Evolutionary conservation across 306 rosid genomes (phyloP), one percentile per base, ranked within the genome.

Genomic region (Casuarina equisetifolia): DNA sequence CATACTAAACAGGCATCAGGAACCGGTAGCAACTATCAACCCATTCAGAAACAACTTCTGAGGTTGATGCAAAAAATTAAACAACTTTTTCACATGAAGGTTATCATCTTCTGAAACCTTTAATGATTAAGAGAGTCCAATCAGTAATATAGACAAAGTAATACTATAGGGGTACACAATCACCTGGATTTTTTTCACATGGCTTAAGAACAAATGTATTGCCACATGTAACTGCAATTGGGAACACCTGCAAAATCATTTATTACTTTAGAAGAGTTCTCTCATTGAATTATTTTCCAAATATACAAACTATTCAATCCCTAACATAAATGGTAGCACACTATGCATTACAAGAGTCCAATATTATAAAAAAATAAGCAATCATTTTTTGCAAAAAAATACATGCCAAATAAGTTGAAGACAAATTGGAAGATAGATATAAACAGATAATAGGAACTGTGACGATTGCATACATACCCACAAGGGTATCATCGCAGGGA

Each of bases 161-260:
- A 71, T 10, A 78, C 76, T 19, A 19, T 54, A 81, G 52, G 42
- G 16, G 74, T 59, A 78, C 52, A 49, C 16, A 67, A 57, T 49
- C 73, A 91, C 97, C 92, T 57, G 93, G 91, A 85, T 89, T 79
- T 19, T 79, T 86, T 82, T 89, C 93, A 75, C 87, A 91, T 81
- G 97, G 86, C 84, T 91, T 91, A 48, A 91, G 89, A 71, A 91
- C 80, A 85, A 86, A 91, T 70, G 97, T 89, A 81, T 89, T 89
- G 75, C 97, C 93, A 74, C 97, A 91, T 61, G 89, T 85, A 78
- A 91, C 84, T 38, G 97, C 92, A 71, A 88, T 67, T 5, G 93
- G 97, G 79, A 91, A 91, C 88, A 88, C 87, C 97, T 91, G 93
- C 83, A 78, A 73, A 63, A 72, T 71, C 62, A 38, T 49, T 54